Percentiles rank a stretch among this genome's conserved stretches.
phyloP scores from a whole-genome alignment of 306 rosid genomes.

The Quercus berberidifolia region DNA sequence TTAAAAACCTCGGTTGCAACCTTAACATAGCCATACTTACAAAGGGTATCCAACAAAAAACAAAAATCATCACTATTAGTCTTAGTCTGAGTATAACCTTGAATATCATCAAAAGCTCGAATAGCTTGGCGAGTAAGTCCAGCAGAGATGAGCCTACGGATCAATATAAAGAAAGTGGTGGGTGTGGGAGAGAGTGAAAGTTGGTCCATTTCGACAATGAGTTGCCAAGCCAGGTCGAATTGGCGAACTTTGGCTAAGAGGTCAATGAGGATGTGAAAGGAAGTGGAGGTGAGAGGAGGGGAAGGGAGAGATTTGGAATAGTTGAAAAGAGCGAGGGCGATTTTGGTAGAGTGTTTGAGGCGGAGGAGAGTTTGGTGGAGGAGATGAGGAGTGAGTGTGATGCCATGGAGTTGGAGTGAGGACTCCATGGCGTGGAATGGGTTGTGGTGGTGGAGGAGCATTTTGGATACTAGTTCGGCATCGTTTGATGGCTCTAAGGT shows the following conservation, averaged over 20 bases:
- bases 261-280: conserved; percentile 63
- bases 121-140: conserved; percentile 84
- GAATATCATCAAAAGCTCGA: conserved; percentile 67
- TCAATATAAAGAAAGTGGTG: conserved; percentile 49
- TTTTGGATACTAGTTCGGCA: conserved; percentile 47
- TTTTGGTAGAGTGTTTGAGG: conserved; percentile 64
- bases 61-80: conserved; percentile 36
- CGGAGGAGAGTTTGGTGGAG: conserved; percentile 65
- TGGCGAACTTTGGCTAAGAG: conserved; percentile 70
- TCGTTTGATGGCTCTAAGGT: conserved; percentile 38
- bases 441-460: conserved; percentile 78
- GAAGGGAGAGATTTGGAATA: conserved; percentile 59
- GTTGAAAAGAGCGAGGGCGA: conserved; percentile 74
- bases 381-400: conserved; percentile 55
- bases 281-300: conserved; percentile 42
- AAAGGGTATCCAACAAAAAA: conserved; percentile 66
- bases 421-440: conserved; percentile 82
- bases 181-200: conserved; percentile 30
- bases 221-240: conserved; percentile 81
- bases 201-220: conserved; percentile 67
- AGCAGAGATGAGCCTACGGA: conserved; percentile 64
- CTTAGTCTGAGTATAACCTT: conserved; percentile 28
- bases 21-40: conserved; percentile 71
- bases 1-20: conserved; percentile 68
- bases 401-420: conserved; percentile 73